A percentile compares a stretch with the other conserved stretches of the same genome.
Conservation (phyloP, 1,284 basidiomycete genomes). For the Trichosporon faecale region DNA sequence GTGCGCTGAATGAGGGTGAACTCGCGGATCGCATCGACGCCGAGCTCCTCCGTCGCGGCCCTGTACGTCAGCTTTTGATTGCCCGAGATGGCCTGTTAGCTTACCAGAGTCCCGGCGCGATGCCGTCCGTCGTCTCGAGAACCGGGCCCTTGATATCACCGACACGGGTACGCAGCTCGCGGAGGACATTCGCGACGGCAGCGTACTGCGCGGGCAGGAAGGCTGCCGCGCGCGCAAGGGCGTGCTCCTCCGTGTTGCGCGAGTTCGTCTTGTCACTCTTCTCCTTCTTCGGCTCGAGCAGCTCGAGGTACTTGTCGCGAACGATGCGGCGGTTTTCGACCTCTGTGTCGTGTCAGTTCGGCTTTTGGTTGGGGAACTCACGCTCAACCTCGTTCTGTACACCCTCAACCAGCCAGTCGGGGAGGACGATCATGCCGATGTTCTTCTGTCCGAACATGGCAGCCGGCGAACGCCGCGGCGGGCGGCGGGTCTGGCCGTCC, state of each 20-base stretch:
- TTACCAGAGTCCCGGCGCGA: slow-evolving; percentile 54
- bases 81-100: slow-evolving; percentile 15
- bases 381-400: slow-evolving; percentile 46
- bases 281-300: slow-evolving; percentile 23
- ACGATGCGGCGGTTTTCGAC: slow-evolving; percentile 28
- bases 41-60: slow-evolving; percentile 35
- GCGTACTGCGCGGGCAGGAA: slow-evolving; percentile 55
- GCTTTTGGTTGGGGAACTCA: slow-evolving; percentile 26
- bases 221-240: slow-evolving; percentile 52
- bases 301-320: slow-evolving; percentile 31
- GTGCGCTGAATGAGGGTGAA: slow-evolving; percentile 39
- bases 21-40: slow-evolving; percentile 30
- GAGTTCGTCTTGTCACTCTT: slow-evolving; percentile 11
- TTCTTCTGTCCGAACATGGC: slow-evolving; percentile 70
- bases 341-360: slow-evolving; percentile 13
- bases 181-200: slow-evolving; percentile 51
- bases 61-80: slow-evolving; percentile 20
- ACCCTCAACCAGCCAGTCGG: slow-evolving; percentile 59
- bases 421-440: slow-evolving; percentile 67
- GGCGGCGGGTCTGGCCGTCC: slow-evolving; percentile 24
- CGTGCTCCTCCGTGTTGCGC: slow-evolving; percentile 26
- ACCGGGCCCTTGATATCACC: slow-evolving; percentile 36
- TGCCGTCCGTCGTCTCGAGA: slow-evolving; percentile 51
- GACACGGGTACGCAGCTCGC: slow-evolving; percentile 47
- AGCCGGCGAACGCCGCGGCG: slow-evolving; percentile 67